Percentiles rank a stretch among this genome's conserved stretches.
Evolutionary conservation across 352 stramenopile species (phyloP).

Genomic region (Phytophthora sp.): DNA sequence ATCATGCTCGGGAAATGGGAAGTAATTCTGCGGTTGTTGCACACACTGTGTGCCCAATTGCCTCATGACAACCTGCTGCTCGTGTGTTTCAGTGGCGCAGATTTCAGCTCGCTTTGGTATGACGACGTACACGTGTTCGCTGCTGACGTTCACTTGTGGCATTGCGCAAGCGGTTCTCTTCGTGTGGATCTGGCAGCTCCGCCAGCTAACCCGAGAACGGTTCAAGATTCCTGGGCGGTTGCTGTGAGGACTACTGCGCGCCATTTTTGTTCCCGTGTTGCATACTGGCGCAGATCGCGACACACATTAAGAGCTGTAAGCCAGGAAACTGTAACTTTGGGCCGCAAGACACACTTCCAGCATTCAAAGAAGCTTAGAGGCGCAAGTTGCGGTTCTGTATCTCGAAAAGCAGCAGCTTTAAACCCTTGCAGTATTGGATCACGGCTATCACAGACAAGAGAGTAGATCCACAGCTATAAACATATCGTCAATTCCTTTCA

Average conservation of each 20-base stretch:
- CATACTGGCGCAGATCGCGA: conserved; percentile 52
- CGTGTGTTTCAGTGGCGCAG: conserved; percentile 54
- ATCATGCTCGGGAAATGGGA: conserved; percentile 39
- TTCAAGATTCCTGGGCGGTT: conserved; percentile 49
- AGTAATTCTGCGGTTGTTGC: conserved; percentile 48
- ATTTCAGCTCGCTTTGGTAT: conserved; percentile 45
- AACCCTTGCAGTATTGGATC: no score
- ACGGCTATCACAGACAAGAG: no score
- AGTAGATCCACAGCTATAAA: no score
- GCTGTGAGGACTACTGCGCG: conserved; percentile 37
- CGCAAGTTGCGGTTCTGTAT: background rate
- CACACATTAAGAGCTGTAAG: conserved; percentile 58
- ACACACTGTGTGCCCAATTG: conserved; percentile 49
- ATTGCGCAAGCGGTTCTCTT: conserved; percentile 17
- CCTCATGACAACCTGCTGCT: conserved; percentile 48
- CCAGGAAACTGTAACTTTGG: conserved; percentile 48
- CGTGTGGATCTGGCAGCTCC: conserved; percentile 30
- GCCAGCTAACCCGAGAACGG: conserved; percentile 27
- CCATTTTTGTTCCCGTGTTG: conserved; percentile 47
- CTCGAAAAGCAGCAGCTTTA: no score
- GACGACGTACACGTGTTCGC: conserved; percentile 24
- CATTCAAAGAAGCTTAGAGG: conserved; percentile 24
- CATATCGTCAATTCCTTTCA: no score
- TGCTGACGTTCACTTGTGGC: conserved; percentile 14
- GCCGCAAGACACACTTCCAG: conserved; percentile 39